A percentile compares a stretch with the other conserved stretches of the same genome.
Evolutionary conservation across 768 basidiomycete genomes (phyloP).

Genomic region (Tubosaeta sp.): DNA sequence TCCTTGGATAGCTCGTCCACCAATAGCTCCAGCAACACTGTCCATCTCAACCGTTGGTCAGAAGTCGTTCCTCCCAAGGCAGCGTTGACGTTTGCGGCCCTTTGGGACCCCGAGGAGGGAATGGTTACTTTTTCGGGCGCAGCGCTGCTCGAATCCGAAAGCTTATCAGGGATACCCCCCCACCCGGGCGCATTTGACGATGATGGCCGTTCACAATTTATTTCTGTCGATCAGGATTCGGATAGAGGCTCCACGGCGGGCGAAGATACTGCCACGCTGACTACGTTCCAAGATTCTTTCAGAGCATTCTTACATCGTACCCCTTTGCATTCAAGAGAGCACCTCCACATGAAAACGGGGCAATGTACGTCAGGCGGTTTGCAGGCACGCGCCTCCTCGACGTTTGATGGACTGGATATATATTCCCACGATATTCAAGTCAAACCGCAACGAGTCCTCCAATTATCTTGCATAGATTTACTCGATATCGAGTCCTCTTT

Average conservation of each 20-base stretch:
- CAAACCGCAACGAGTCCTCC: conserved; percentile 17
- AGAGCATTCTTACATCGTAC: conserved; percentile 24
- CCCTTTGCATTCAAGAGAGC: conserved; percentile 20
- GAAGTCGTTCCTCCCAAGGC: conserved; percentile 52
- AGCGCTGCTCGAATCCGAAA: conserved; percentile 36
- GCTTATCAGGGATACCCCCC: conserved; percentile 3
- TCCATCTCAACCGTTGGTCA: conserved; percentile 45
- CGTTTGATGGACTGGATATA: conserved; percentile 28
- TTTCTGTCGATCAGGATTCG: conserved; percentile 11
- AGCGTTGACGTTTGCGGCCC: conserved; percentile 54
- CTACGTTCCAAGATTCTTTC: conserved; percentile 28
- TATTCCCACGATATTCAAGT: conserved; percentile 24
- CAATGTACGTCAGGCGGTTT: conserved; percentile 2
- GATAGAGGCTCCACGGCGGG: conserved; percentile 4
- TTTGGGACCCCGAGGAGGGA: conserved; percentile 57
- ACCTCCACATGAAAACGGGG: conserved; percentile 10
- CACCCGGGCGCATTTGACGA: conserved; percentile 15
- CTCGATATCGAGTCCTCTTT: conserved; percentile 19
- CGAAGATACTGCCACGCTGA: conserved; percentile 23
- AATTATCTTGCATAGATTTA: conserved; percentile 17
- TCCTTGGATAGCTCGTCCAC: conserved; percentile 18
- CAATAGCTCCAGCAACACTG: conserved; percentile 7
- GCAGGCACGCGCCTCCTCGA: conserved; percentile 29
- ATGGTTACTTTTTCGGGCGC: conserved; percentile 55
- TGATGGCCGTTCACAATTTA: conserved; percentile 13